Evolutionary conservation across 2,329 filamentous ascomycete genomes (phyloP), one percentile per base, ranked within the genome.

Genomic region (Ilyonectria robusta): DNA sequence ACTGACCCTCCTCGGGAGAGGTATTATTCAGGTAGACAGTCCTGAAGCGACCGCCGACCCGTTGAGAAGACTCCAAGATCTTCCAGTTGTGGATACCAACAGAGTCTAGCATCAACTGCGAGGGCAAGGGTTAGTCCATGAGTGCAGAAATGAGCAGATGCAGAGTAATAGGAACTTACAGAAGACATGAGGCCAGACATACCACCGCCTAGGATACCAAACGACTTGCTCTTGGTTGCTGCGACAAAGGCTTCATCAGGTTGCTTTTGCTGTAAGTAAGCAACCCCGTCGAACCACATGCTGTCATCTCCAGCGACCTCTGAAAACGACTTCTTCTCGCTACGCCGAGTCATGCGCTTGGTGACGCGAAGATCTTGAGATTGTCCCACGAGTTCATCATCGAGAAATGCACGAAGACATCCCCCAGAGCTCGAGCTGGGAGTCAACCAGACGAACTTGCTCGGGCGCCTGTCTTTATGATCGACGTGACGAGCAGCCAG

Each of bases 11-110:
- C 8, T 72, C 60, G 1, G 70, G 71, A 0, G 35, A 59, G 0
- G 80, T 80, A 47, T 78, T 76, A 65, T 82, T 83, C 4, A 85
- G 74, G 59, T 83, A 84, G 2, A 77, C 74, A 1, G 83, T 84
- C 53, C 79, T 80, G 31, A 85, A 81, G 4, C 83, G 80, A 2
- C 83, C 83, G 0, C 83, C 83, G 1, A 84, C 63, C 4, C 82
- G 76, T 2, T 80, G 72, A 0, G 80, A 80, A 0, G 83, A 82
- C 68, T 85, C 83, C 3, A 82, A 72, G 1, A 85, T 81, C 51
- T 83, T 81, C 83, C 83, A 83, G 57, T 84, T 81, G 15, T 80
- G 79, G 15, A 85, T 77, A 1, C 83, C 82, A 3, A 83, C 81
- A 7, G 81, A 83, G 26, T 83, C 79, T 3, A 85, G 80, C 15